Evolutionary conservation across 2,329 filamentous ascomycete genomes (phyloP).

Genomic region (Diaporthe citri): DNA sequence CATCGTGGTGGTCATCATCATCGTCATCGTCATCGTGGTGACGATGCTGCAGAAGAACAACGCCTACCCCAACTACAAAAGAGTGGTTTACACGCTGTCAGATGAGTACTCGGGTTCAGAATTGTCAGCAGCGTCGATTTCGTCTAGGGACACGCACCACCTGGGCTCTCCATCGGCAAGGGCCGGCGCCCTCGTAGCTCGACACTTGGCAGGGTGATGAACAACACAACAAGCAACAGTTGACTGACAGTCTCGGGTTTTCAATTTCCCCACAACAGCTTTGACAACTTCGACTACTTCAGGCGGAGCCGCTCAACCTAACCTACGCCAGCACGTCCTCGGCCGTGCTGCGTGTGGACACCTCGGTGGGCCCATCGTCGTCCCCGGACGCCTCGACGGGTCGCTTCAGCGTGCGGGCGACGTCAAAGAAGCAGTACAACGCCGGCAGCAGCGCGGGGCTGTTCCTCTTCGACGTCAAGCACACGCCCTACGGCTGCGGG

Average conservation of each 20-base stretch:
- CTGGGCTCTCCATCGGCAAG: neutral
- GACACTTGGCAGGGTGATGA: neutral
- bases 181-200: neutral
- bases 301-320: constrained; percentile 59
- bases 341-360: constrained; percentile 72
- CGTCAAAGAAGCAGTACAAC: constrained; percentile 71
- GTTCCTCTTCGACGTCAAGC: constrained; percentile 76
- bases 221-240: neutral
- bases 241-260: constrained; percentile 14
- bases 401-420: constrained; percentile 73
- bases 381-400: constrained; percentile 61
- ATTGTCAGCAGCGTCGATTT: constrained; percentile 49
- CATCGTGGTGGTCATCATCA: constrained; percentile 52
- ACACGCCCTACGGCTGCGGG: constrained; percentile 73
- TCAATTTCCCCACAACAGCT: constrained; percentile 14
- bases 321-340: constrained; percentile 68
- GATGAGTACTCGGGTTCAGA: constrained; percentile 63
- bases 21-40: constrained; percentile 63
- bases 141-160: neutral
- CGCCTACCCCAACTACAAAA: constrained; percentile 62
- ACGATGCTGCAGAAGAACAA: constrained; percentile 55
- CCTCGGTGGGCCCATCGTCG: constrained; percentile 54
- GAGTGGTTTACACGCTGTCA: constrained; percentile 59
- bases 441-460: constrained; percentile 58
- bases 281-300: constrained; percentile 66